These are phyloP conservation scores for Paraconiothyrium sp. DNA, from an alignment of 2,329 filamentous ascomycete species.

Conservation along the genomic window DNA sequence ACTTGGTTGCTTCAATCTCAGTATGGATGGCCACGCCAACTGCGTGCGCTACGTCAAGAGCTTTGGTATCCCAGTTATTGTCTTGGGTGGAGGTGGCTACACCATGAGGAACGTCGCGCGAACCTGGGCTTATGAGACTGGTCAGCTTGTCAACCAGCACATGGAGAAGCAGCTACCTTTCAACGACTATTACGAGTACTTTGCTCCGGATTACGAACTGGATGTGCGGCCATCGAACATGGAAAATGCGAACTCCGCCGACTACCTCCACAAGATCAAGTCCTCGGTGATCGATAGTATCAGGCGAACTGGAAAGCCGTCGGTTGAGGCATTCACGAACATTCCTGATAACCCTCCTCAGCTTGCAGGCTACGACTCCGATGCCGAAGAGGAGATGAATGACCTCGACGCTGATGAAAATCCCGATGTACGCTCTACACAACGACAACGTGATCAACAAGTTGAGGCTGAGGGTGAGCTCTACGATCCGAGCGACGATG, in stretches of 20 bases:
- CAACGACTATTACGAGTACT: slow-evolving; percentile 94
- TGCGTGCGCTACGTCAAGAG: slow-evolving; percentile 75
- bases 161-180: slow-evolving; percentile 88
- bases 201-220: slow-evolving; percentile 74
- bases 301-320: slow-evolving; percentile 69
- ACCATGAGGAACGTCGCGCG: slow-evolving; percentile 73
- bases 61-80: slow-evolving; percentile 71
- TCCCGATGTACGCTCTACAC: slow-evolving; percentile 82
- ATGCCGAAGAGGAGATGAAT: slow-evolving; percentile 70
- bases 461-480: slow-evolving; percentile 81
- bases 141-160: slow-evolving; percentile 82
- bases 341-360: slow-evolving; percentile 63
- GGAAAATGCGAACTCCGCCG: slow-evolving; percentile 75
- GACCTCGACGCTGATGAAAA: slow-evolving; percentile 86
- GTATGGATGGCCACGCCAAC: slow-evolving; percentile 75
- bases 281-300: slow-evolving; percentile 73
- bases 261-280: slow-evolving; percentile 75
- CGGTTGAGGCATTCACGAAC: slow-evolving; percentile 58
- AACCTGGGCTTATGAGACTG: slow-evolving; percentile 74
- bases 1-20: slow-evolving; percentile 75
- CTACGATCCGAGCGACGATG: slow-evolving; percentile 79
- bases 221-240: slow-evolving; percentile 76
- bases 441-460: slow-evolving; percentile 83
- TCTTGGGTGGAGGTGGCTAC: slow-evolving; percentile 74
- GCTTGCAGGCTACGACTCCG: slow-evolving; percentile 68